Base-by-base conservation (phyloP, 768 basidiomycete species). In the Leccinum subgranulosum region DNA sequence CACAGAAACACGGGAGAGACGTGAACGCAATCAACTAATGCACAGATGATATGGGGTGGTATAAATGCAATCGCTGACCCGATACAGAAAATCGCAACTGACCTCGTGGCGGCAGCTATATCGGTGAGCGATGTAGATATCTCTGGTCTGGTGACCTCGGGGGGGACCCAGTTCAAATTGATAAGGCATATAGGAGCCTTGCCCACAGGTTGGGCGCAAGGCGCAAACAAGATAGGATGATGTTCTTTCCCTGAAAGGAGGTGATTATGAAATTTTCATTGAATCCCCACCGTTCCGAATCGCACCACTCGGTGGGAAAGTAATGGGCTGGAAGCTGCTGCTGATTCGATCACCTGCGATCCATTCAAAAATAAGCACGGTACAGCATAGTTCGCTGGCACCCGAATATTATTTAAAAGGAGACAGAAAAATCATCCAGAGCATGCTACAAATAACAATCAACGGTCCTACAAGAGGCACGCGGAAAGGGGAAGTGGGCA, bases 341-440 rank as follows among this genome's bases (percentile, higher is more conserved):
- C 11, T 46, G 45, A 59, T 45, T 23, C 15, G 33, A 34, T 34
- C 14, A 27, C 51, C 51, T 48, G 51, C 10, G 17, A 46, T 54
- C 23, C 15, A 58, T 62, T 43, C 51, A 51, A 46, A 56, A 49
- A 58, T 31, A 54, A 51, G 39, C 15, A 33, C 21, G 8, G 19
- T 49, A 60, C 53, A 62, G 47, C 23, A n/a, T 60, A 39, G 36
- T 17, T 39, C n/a, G n/a, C n/a, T n/a, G n/a, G n/a, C 23, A 29
- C 34, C 23, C 31, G 48, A 41, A 45, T 21, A 6, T 39, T 17
- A 17, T 8, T 33, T 8, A 17, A 17, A 36, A 17, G 17, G 17
- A 39, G 8, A n/a, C 12, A n/a, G 11, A 39, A 39, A 39, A 39
- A 39, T n/a, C 36, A n/a, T 36, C 3, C 33, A 23, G 50, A 1